phyloP scores from a whole-genome alignment of 768 basidiomycete genomes.

The Lentinula edodes region DNA sequence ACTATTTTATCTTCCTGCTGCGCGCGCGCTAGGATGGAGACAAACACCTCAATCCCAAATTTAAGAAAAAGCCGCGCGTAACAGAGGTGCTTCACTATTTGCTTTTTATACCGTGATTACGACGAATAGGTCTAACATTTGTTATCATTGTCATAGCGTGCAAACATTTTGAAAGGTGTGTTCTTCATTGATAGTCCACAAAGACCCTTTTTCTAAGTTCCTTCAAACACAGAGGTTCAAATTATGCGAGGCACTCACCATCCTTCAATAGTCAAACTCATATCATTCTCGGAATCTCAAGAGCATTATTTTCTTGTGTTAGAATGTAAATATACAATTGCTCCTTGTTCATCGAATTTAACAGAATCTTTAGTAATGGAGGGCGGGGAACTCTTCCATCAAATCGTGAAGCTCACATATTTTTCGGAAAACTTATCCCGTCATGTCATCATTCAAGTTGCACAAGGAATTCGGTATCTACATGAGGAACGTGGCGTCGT shows the following conservation, averaged over 20 bases:
- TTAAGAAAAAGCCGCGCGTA: constrained; percentile 96
- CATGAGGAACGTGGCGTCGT: constrained; percentile 98
- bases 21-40: constrained; percentile 64
- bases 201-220: background rate
- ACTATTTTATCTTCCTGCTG: constrained; percentile 14
- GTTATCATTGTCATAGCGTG: constrained; percentile 52
- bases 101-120: constrained; percentile 16
- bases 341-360: background rate
- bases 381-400: constrained; percentile 97
- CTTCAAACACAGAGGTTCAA: constrained; percentile 75
- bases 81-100: constrained; percentile 78
- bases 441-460: constrained; percentile 96
- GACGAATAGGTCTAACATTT: constrained; percentile 17
- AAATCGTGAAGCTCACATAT: constrained; percentile 98
- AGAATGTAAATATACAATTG: constrained; percentile 55
- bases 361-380: constrained; percentile 69
- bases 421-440: constrained; percentile 97
- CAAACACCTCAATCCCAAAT: constrained; percentile 88
- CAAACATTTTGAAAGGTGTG: constrained; percentile 93
- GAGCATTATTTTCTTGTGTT: constrained; percentile 94
- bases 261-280: constrained; percentile 87
- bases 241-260: constrained; percentile 97
- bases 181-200: background rate
- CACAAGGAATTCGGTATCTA: constrained; percentile 88
- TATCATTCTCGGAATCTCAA: constrained; percentile 85